Conservation (phyloP, 495 filamentous ascomycete genomes). For the Neurospora tetrasperma region DNA sequence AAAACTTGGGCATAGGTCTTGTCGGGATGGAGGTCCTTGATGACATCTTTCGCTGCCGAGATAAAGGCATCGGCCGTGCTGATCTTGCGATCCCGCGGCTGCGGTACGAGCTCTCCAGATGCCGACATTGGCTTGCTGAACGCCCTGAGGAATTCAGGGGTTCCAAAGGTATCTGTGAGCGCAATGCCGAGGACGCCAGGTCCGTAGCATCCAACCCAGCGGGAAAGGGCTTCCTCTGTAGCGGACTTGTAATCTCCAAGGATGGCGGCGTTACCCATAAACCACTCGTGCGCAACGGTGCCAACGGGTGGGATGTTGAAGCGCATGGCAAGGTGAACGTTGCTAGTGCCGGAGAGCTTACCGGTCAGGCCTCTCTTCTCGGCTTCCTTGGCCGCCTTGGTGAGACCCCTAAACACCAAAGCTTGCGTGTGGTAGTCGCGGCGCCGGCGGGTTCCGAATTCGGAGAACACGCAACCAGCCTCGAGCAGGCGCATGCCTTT, state of each 20-base stretch:
- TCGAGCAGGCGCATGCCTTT: constrained; percentile 72
- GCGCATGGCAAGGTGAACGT: constrained; percentile 94
- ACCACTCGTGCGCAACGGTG: constrained; percentile 98
- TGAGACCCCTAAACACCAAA: constrained; percentile 74
- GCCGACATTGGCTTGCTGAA: constrained; percentile 55
- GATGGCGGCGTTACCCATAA: constrained; percentile 94
- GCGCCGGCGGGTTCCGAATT: constrained; percentile 82
- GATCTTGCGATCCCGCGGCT: constrained; percentile 10
- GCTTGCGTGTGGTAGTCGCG: constrained; percentile 93
- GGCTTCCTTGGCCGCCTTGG: constrained; percentile 58
- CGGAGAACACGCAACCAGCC: constrained; percentile 79
- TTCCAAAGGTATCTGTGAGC: constrained; percentile 96
- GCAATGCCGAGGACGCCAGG: constrained; percentile 86
- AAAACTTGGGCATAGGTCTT: constrained; percentile 78
- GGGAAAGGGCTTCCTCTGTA: constrained; percentile 68
- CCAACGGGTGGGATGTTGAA: constrained; percentile 73
- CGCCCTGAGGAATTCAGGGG: constrained; percentile 73
- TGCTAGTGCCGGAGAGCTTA: constrained; percentile 78
- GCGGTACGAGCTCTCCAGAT: constrained; percentile 14
- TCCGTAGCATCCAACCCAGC: constrained; percentile 89
- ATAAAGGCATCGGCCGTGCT: constrained; percentile 27
- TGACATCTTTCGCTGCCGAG: constrained; percentile 10
- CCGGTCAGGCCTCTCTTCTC: constrained; percentile 53
- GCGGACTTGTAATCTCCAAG: constrained; percentile 74
- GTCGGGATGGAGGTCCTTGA: constrained; percentile 8